These are phyloP conservation scores for Mollisia scopiformis DNA, from an alignment of 2,329 filamentous ascomycete species.

Conservation along the genomic window DNA sequence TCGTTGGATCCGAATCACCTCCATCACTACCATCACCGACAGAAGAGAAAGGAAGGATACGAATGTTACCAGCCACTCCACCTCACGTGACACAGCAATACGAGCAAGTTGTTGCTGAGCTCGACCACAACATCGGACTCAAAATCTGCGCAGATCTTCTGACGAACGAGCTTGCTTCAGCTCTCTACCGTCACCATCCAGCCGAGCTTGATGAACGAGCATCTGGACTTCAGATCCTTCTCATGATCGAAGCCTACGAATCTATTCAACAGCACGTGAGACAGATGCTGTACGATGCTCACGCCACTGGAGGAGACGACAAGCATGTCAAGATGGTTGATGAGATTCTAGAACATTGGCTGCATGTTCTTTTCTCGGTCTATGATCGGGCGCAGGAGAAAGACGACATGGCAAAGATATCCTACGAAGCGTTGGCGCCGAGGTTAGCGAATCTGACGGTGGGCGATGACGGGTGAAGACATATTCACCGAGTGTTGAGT, in stretches of 20 bases:
- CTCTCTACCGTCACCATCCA: slow-evolving; percentile 25
- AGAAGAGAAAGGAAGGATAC: neutral
- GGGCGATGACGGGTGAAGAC: neutral
- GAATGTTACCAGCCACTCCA: slow-evolving; percentile 1
- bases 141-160: slow-evolving; percentile 34
- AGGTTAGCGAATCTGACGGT: neutral
- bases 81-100: neutral
- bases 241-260: slow-evolving; percentile 38
- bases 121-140: slow-evolving; percentile 28
- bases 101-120: neutral
- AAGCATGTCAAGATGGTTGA: slow-evolving; percentile 25
- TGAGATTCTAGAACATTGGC: slow-evolving; percentile 32
- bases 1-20: slow-evolving; percentile 24
- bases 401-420: neutral
- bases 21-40: slow-evolving; percentile 11
- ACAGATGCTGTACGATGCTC: slow-evolving; percentile 18
- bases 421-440: neutral
- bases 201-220: slow-evolving; percentile 18
- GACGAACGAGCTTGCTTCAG: slow-evolving; percentile 29
- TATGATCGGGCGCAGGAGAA: slow-evolving; percentile 29
- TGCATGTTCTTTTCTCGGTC: slow-evolving; percentile 32
- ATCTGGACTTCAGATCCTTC: slow-evolving; percentile 34
- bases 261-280: slow-evolving; percentile 27
- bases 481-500: too few species aligned
- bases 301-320: slow-evolving; percentile 11